Base-by-base conservation (phyloP, 2,329 filamentous ascomycete genomes). In the Penicillium oxalicum region DNA sequence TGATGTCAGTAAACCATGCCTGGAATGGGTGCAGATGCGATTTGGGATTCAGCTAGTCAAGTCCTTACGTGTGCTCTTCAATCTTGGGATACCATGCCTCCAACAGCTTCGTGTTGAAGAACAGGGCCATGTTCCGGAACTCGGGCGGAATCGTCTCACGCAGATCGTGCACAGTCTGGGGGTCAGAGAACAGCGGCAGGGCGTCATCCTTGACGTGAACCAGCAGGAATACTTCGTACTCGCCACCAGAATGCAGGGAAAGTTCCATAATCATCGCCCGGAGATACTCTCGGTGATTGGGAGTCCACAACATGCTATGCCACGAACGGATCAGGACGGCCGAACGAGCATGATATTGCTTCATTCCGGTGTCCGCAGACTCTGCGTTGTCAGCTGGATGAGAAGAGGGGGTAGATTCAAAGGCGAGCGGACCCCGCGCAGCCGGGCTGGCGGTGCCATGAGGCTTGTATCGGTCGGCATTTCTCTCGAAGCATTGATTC, bases 211-310 rank as follows among this genome's bases (percentile, higher is more conserved):
- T 86, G 51, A 90, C 86, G 56, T 91, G 86, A 32, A 91, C 77
- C 37, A 91, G 73, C 59, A 91, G 85, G 65, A 91, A 87, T 1
- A 91, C 77, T 26, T 80, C 77, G 59, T 90, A 90, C 63, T 91
- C 86, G 32, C 82, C 85, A n/a, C 86, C 86, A 0, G 86, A 87
- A 47, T 80, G 78, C 44, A 91, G 70, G 8, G 82, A 79, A 5
- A 91, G 73, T 66, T 96, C 91, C 24, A 84, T 81, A 61, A 96
- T 89, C 69, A 95, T 81, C 29, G 90, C 85, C 28, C 91, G 84
- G 33, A 96, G 70, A 61, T 89, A 88, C 67, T 91, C 81, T 42
- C 91, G 77, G 61, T 93, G 88, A 60, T 95, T 87, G 37, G 86
- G 80, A 8, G 82, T 82, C 76, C 89, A 96, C 7, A 81, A 60